phyloP scores from a whole-genome alignment of 345 rosid species.

The Camelina sativa region DNA sequence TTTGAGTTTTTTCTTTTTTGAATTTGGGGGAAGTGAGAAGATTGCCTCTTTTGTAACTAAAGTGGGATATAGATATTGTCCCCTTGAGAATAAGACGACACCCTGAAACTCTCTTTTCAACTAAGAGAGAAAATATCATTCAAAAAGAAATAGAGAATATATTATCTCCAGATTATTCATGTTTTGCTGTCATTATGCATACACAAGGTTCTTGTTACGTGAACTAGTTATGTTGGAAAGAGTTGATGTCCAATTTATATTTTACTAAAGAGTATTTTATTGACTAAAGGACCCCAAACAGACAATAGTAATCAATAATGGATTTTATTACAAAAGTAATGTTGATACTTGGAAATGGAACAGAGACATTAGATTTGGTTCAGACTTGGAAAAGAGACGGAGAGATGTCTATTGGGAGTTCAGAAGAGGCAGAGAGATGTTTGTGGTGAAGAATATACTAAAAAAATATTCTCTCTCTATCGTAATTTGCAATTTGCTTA shows the following conservation, averaged over 20 bases:
- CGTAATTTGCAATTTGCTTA: constrained; percentile 18
- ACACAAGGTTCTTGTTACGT: background rate
- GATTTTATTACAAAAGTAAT: background rate
- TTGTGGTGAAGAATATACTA: constrained; percentile 23
- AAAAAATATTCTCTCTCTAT: constrained; percentile 34
- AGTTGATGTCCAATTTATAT: background rate
- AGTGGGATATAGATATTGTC: constrained; percentile 33
- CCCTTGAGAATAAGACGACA: constrained; percentile 38
- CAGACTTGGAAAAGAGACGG: background rate
- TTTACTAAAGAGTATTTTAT: background rate
- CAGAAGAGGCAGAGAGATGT: constrained; percentile 32
- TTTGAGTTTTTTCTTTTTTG: constrained; percentile 10
- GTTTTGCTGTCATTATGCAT: background rate
- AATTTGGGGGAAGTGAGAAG: constrained; percentile 29
- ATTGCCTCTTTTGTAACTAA: constrained; percentile 40
- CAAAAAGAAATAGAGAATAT: background rate
- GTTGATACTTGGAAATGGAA: background rate
- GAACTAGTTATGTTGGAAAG: background rate
- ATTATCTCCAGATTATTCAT: constrained; percentile 12
- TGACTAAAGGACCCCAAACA: background rate
- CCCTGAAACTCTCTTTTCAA: constrained; percentile 29
- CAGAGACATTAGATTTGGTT: constrained; percentile 22
- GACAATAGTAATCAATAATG: background rate
- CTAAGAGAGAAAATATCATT: background rate
- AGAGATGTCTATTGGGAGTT: constrained; percentile 38